Base-by-base conservation (phyloP, 805 yeast genomes). In the Ogataea pilisensis region DNA sequence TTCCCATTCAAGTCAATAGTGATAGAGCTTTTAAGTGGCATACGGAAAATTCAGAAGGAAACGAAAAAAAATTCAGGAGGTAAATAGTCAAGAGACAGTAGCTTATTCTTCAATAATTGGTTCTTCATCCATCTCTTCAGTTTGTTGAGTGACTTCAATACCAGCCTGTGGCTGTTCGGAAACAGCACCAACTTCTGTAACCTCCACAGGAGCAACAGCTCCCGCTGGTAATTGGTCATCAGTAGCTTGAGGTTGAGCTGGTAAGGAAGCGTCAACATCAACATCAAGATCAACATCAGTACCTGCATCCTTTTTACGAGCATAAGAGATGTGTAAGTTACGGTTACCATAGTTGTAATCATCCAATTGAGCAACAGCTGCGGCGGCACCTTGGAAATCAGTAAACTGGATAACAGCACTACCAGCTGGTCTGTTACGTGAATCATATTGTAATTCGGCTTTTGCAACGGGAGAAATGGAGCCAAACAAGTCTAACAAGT, bases 311-410 rank as follows among this genome's bases (percentile, higher is more conserved):
- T 39, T 42, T 43, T 58, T 66, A 42, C 67, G 65, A 14, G 90
- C 96, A 62, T 72, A 90, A 1, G 89, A 68, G 29, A 91, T 75
- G 20, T 63, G 69, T 50, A 90, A 67, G 46, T 75, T 78, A 54
- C 95, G 80, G 31, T 82, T 86, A 53, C 97, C 98, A 57, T 90
- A 91, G 44, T 73, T 78, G 66, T 90, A 91, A 38, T 79, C 80
- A 57, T 86, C 73, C 55, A 93, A 73, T 64, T 83, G 85, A 34
- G 69, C 69, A 50, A 91, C 79, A 37, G 96, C 91, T 35, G 71
- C 66, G 36, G 79, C 84, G 1, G 97, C 95, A 46, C 76, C 71
- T 26, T 76, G 85, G 24, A 69, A 72, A 41, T 72, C 69, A 44
- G 75, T 82, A 58, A 85, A 86, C 59, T 81, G 76, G 33, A 91